Base-by-base conservation (phyloP, 1,284 basidiomycete species). In the Cerrena zonata region DNA sequence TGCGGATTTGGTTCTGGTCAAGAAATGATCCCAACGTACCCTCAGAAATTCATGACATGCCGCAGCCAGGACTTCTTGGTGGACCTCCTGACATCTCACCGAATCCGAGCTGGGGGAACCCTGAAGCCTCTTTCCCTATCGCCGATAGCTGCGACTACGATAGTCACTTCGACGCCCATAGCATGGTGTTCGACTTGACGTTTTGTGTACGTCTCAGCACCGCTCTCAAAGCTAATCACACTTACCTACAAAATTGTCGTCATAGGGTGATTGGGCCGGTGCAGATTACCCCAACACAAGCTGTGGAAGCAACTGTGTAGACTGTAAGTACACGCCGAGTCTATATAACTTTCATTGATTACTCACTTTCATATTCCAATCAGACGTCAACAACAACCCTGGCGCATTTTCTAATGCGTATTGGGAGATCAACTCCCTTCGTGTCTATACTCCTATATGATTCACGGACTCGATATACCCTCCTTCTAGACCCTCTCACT, bases 341-440 rank as follows among this genome's bases (percentile, higher is more conserved):
- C n/a, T n/a, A n/a, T n/a, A 7, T 34, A 15, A 34, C 30, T 34
- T 15, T 44, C 24, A 4, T 44, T 44, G 40, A 15, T 10, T n/a
- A n/a, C 30, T 34, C 30, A 34, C 30, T 34, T 34, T 34, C 30
- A 15, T 34, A 34, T 34, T 15, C 30, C 15, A 34, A 15, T 34
- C 54, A 80, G 78, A 72, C 57, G 81, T 82, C 30, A 61, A 76
- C 59, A 72, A 76, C 52, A 73, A 79, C 56, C 81, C 82, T 0
- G 51, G 59, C 3, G 70, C 66, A 18, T 84, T 84, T 59, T 50
- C 49, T 15, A 69, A 82, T 10, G 79, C 82, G 3, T 84, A 78
- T 63, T 86, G 82, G 80, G 76, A 77, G 52, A 71, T 86, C 61
- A 77, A 78, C 56, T 72, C 75, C 1, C 61, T 85, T 22, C 70